Conservation (phyloP, 495 filamentous ascomycete genomes). For the Rhizodiscina lignyota region DNA sequence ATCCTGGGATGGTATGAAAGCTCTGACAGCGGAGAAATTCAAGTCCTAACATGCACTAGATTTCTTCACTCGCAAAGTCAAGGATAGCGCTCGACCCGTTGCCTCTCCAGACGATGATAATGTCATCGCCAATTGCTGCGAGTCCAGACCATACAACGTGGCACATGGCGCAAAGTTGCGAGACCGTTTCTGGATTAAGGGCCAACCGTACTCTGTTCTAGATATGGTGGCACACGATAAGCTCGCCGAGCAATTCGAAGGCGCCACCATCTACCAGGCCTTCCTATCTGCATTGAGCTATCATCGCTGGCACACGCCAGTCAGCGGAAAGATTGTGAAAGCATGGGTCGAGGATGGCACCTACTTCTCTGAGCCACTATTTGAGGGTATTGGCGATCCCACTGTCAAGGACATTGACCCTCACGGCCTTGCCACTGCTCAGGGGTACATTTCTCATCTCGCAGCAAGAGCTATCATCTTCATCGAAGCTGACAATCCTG, state of each 20-base stretch:
- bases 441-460: conserved; percentile 42
- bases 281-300: conserved; percentile 18
- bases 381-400: conserved; percentile 29
- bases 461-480: conserved; percentile 48
- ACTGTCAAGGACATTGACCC: conserved; percentile 17
- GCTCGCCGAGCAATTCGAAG: conserved; percentile 12
- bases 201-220: conserved; percentile 28
- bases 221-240: conserved; percentile 16
- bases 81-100: too few species aligned
- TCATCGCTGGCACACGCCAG: conserved; percentile 19
- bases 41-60: too few species aligned
- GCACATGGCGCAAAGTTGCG: conserved; percentile 23
- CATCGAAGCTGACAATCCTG: conserved; percentile 48
- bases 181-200: conserved; percentile 53
- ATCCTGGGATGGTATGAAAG: too few species aligned
- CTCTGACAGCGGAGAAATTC: too few species aligned
- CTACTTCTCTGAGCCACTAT: conserved; percentile 50
- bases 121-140: conserved; percentile 50
- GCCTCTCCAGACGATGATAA: conserved; percentile 32
- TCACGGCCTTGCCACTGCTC: conserved; percentile 18
- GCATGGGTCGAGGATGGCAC: conserved; percentile 30
- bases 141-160: conserved; percentile 38
- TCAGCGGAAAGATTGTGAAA: conserved; percentile 14
- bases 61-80: too few species aligned
- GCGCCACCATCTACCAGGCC: conserved; percentile 19